Conservation (phyloP, 23 red algal genomes). For the Gracilariopsis chorda region DNA sequence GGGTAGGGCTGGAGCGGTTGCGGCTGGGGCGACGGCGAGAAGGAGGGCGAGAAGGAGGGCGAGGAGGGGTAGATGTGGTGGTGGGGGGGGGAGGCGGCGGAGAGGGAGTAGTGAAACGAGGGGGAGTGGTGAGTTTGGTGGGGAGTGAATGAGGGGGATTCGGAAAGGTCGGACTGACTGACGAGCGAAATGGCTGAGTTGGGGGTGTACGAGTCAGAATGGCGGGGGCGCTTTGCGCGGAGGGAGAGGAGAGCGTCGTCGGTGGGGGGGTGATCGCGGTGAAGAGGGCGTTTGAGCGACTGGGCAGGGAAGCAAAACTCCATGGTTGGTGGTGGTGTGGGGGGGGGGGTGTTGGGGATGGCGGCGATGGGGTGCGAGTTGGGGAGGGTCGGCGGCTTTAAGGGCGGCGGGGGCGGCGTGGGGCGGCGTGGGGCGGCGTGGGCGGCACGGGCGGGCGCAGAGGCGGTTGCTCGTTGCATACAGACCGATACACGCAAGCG, state of each 20-base stretch:
- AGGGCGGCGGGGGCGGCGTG: background rate
- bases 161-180: too few relatives aligned
- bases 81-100: background rate
- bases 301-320: background rate
- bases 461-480: too few relatives aligned
- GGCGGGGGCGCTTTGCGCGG: too few relatives aligned
- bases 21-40: background rate
- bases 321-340: background rate
- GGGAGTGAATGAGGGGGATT: background rate
- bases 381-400: background rate
- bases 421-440: background rate
- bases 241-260: too few relatives aligned
- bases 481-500: too few relatives aligned
- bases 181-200: too few relatives aligned
- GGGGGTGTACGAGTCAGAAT: too few relatives aligned
- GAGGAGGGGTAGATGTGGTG: background rate
- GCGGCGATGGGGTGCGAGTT: background rate
- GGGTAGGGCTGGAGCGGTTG: background rate
- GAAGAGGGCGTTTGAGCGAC: background rate
- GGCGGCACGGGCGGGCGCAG: background rate
- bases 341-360: background rate
- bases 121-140: background rate
- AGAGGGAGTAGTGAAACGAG: background rate
- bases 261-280: too few relatives aligned
- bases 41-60: background rate